phyloP scores from a whole-genome alignment of 345 rosid species.

The Brassica carinata region DNA sequence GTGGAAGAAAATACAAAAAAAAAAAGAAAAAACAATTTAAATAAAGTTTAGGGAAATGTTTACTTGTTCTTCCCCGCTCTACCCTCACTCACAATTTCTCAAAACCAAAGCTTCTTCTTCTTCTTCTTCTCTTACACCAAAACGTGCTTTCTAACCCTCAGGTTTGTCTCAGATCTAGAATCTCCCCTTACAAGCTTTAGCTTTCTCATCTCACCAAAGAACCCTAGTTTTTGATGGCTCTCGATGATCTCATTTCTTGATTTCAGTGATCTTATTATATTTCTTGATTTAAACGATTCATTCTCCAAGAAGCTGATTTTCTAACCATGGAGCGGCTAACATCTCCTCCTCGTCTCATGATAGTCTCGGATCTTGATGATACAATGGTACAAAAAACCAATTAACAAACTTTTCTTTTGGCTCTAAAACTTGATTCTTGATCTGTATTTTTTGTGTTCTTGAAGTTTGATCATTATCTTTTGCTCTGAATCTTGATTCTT shows the following conservation, averaged over 20 bases:
- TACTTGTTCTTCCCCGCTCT: background rate
- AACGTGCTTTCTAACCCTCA: background rate
- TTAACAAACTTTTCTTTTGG: background rate
- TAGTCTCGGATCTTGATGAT: constrained; percentile 94
- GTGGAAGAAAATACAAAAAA: background rate
- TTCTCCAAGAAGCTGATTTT: constrained; percentile 21
- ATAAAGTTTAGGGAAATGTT: background rate
- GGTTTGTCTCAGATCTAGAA: background rate
- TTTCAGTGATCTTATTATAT: background rate
- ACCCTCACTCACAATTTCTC: background rate
- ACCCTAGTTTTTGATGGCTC: background rate
- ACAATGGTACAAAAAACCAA: constrained; percentile 60
- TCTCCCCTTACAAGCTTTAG: background rate
- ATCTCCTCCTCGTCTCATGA: constrained; percentile 74
- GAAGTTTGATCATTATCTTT: background rate
- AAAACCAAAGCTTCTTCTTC: background rate
- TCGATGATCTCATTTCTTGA: background rate
- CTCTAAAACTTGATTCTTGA: background rate
- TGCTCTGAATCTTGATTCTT: background rate
- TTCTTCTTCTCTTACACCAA: background rate
- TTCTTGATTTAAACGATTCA: background rate
- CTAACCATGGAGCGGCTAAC: constrained; percentile 67
- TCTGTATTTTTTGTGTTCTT: background rate
- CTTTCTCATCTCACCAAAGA: background rate
- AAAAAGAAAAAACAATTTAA: background rate